Conservation (phyloP, 2,329 filamentous ascomycete species). For the Talaromyces sp. region DNA sequence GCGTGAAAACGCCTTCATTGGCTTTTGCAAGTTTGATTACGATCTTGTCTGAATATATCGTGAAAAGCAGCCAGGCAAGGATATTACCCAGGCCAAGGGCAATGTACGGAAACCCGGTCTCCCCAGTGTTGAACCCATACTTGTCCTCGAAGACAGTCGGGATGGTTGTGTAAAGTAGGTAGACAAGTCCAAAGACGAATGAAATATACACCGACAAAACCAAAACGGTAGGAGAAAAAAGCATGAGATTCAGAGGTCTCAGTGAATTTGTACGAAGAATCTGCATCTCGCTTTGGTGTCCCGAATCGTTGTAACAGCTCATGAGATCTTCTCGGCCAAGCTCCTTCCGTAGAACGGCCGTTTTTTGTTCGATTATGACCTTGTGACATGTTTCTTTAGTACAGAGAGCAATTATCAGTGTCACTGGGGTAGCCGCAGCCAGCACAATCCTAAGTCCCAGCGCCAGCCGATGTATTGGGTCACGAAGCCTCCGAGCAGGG, state of each 20-base stretch:
- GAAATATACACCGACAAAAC: slow-evolving; percentile 48
- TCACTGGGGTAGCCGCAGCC: slow-evolving; percentile 33
- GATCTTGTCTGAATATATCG: slow-evolving; percentile 26
- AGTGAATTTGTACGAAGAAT: slow-evolving; percentile 6
- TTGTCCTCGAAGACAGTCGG: slow-evolving; percentile 43
- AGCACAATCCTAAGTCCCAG: slow-evolving; percentile 44
- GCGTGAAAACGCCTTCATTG: slow-evolving; percentile 36
- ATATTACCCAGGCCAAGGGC: slow-evolving; percentile 42
- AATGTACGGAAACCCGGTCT: slow-evolving; percentile 45
- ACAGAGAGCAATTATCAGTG: slow-evolving; percentile 20
- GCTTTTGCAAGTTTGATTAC: slow-evolving; percentile 24
- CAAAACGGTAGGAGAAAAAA: slow-evolving; percentile 49
- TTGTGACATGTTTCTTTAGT: slow-evolving; percentile 39
- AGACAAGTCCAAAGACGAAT: slow-evolving; percentile 50
- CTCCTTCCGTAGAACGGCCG: slow-evolving; percentile 28
- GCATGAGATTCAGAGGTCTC: slow-evolving; percentile 41
- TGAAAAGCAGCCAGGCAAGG: slow-evolving; percentile 30
- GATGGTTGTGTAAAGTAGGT: slow-evolving; percentile 50
- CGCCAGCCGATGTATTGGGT: slow-evolving; percentile 40
- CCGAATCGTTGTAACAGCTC: slow-evolving; percentile 24
- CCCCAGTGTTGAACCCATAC: slow-evolving; percentile 43
- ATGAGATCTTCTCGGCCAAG: slow-evolving; percentile 32
- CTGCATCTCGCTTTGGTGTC: slow-evolving; percentile 23
- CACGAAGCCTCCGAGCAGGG: slow-evolving; percentile 38
- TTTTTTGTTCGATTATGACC: slow-evolving; percentile 34